phyloP scores from a whole-genome alignment of 176 grass and related monocot species.

The Triticum urartu region DNA sequence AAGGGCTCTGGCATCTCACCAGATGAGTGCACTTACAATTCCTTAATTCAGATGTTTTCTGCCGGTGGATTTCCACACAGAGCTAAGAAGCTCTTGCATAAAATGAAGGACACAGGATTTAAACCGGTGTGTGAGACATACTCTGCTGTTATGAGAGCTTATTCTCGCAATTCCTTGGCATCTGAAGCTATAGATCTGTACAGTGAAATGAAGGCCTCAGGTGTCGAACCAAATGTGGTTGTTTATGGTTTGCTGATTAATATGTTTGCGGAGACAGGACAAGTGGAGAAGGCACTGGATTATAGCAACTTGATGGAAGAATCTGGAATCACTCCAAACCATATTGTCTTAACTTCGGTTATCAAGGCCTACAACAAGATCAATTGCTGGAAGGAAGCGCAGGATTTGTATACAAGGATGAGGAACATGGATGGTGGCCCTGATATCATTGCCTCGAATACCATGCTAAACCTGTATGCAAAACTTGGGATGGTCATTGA shows the following conservation, averaged over 20 bases:
- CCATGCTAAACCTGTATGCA: conserved; percentile 75
- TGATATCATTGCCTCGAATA: conserved; percentile 68
- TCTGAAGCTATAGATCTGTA: conserved; percentile 57
- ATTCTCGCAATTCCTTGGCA: conserved; percentile 45
- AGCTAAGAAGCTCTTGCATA: conserved; percentile 48
- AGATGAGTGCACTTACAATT: conserved; percentile 74
- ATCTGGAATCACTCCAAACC: conserved; percentile 51
- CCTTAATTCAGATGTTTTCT: conserved; percentile 78
- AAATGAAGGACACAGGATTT: conserved; percentile 66
- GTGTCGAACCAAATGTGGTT: conserved; percentile 57
- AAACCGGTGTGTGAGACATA: conserved; percentile 61
- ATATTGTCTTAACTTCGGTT: conserved; percentile 55
- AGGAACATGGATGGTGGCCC: conserved; percentile 54
- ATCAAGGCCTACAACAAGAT: conserved; percentile 65
- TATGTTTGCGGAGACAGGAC: conserved; percentile 56
- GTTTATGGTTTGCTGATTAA: conserved; percentile 64
- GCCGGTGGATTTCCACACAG: conserved; percentile 47
- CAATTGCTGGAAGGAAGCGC: conserved; percentile 69
- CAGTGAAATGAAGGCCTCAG: conserved; percentile 55
- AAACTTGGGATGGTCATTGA: conserved; percentile 69
- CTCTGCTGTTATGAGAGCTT: conserved; percentile 53
- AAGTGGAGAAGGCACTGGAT: conserved; percentile 51
- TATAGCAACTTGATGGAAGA: conserved; percentile 60
- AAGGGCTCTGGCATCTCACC: conserved; percentile 45
- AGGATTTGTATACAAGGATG: conserved; percentile 58